Percentiles rank a stretch among this genome's conserved stretches.
Conservation (phyloP, 2,329 filamentous ascomycete genomes). For the Diaporthe australafricana region DNA sequence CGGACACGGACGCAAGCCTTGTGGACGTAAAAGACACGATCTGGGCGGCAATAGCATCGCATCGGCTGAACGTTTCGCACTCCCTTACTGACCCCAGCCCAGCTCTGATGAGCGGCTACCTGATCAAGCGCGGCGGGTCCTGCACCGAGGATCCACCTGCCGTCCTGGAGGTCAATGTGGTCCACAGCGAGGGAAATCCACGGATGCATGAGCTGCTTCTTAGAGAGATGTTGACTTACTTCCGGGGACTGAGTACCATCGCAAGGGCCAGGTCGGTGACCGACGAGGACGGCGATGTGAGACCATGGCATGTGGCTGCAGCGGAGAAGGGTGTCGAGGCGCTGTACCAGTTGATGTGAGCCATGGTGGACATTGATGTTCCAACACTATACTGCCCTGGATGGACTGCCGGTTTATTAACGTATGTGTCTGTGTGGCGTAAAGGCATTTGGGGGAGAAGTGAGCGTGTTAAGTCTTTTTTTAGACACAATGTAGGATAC, state of each 20-base stretch:
- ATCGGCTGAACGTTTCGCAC: constrained; percentile 71
- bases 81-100: constrained; percentile 66
- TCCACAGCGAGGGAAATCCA: constrained; percentile 66
- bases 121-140: constrained; percentile 71
- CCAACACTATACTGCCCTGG: not conserved
- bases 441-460: constrained; percentile 12
- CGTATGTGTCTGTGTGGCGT: constrained; percentile 5
- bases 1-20: constrained; percentile 73
- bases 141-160: constrained; percentile 68
- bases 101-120: constrained; percentile 72
- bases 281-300: constrained; percentile 68
- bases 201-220: constrained; percentile 73
- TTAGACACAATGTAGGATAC: constrained; percentile 22
- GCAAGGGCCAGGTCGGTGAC: constrained; percentile 74
- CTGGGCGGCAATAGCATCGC: constrained; percentile 78
- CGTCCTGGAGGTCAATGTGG: constrained; percentile 72
- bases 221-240: constrained; percentile 77
- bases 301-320: constrained; percentile 83
- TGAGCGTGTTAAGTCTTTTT: not conserved
- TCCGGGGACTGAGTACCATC: constrained; percentile 75
- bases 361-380: not conserved
- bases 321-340: constrained; percentile 76
- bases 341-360: constrained; percentile 73
- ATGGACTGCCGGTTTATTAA: not conserved
- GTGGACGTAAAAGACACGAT: constrained; percentile 80